Percentiles rank a stretch among this genome's conserved stretches.
Evolutionary conservation across 2,329 filamentous ascomycete species (phyloP).

Genomic region (Aspergillus ustus): DNA sequence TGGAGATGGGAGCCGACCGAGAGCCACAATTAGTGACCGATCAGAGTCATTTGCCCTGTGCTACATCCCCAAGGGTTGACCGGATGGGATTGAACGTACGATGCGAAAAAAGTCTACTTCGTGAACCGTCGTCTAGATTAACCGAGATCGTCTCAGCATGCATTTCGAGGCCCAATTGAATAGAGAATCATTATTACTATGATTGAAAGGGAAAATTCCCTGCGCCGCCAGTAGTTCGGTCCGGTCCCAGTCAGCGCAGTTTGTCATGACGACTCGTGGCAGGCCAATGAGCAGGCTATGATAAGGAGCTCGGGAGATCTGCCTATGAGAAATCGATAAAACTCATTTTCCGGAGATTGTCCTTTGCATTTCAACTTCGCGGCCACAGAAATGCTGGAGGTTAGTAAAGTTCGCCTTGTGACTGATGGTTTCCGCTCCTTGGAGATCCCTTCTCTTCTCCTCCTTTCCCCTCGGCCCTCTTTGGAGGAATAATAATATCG

Average conservation of each 20-base stretch:
- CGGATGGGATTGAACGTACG: neutral
- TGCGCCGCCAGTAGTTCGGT: conserved; percentile 11
- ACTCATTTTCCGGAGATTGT: neutral
- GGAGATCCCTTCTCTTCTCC: neutral
- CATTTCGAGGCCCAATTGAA: neutral
- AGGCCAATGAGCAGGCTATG: conserved; percentile 31
- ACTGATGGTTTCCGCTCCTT: neutral
- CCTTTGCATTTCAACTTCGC: neutral
- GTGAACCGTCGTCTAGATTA: neutral
- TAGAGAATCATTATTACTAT: neutral
- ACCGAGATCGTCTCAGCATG: neutral
- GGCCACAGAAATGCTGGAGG: neutral
- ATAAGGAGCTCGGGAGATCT: conserved; percentile 32
- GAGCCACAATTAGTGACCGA: conserved; percentile 4
- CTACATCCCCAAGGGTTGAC: neutral
- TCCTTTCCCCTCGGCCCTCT: no score
- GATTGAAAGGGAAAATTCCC: neutral
- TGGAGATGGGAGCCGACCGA: neutral
- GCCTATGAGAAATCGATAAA: conserved; percentile 5
- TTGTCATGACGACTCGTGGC: conserved; percentile 32
- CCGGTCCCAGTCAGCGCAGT: conserved; percentile 37
- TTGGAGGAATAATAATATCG: no score
- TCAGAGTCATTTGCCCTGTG: neutral
- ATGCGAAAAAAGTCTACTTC: neutral
- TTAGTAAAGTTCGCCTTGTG: neutral